Evolutionary conservation across 306 rosid genomes (phyloP).

Genomic region (Medicago ruthenica): DNA sequence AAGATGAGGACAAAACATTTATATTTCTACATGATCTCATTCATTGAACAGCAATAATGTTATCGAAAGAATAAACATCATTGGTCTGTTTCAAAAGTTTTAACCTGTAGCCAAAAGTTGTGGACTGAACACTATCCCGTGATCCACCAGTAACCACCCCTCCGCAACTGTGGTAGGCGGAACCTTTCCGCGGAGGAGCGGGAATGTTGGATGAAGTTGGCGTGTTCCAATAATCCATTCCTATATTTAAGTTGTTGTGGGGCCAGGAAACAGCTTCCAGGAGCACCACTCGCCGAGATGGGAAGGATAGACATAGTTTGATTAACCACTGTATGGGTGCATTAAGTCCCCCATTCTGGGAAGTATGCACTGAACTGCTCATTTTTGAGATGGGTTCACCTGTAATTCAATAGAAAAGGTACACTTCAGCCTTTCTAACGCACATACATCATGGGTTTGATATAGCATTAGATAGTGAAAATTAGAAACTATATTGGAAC

Average conservation of each 20-base stretch:
- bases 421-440: slow-evolving; percentile 17
- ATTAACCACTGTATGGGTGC: slow-evolving; percentile 68
- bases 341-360: slow-evolving; percentile 84
- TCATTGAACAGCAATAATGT: slow-evolving; percentile 23
- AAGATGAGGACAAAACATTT: background rate
- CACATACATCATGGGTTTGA: slow-evolving; percentile 23
- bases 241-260: slow-evolving; percentile 89
- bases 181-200: slow-evolving; percentile 72
- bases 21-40: slow-evolving; percentile 25
- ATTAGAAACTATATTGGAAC: slow-evolving; percentile 42
- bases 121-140: slow-evolving; percentile 86
- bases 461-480: slow-evolving; percentile 21
- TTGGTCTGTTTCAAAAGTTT: slow-evolving; percentile 12
- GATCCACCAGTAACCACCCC: slow-evolving; percentile 78
- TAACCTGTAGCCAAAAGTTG: slow-evolving; percentile 92
- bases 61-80: slow-evolving; percentile 22
- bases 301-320: slow-evolving; percentile 72
- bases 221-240: slow-evolving; percentile 98
- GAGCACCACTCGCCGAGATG: slow-evolving; percentile 72
- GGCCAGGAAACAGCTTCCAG: slow-evolving; percentile 81
- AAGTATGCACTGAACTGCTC: slow-evolving; percentile 68
- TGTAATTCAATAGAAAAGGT: slow-evolving; percentile 44
- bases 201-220: slow-evolving; percentile 75
- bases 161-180: slow-evolving; percentile 79
- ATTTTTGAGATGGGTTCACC: slow-evolving; percentile 88